Conservation (phyloP, 805 yeast genomes). For the Groenewaldozyma salmanticensis region DNA sequence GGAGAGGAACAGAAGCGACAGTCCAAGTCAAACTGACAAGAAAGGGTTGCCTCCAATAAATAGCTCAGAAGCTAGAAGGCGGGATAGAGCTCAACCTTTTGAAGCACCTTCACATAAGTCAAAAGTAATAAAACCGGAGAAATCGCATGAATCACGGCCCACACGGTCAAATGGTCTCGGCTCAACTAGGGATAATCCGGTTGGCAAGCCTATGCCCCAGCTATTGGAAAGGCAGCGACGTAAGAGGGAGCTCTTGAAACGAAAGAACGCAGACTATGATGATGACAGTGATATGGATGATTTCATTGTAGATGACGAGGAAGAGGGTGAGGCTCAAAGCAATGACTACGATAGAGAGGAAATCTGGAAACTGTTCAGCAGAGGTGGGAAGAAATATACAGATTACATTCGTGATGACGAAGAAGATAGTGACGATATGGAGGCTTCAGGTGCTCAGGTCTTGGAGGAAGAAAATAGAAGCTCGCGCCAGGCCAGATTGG, state of each 20-base stretch:
- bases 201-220: constrained; percentile 25
- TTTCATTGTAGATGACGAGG: constrained; percentile 53
- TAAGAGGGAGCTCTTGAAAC: constrained; percentile 18
- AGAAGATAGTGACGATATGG: constrained; percentile 66
- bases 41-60: too few species aligned
- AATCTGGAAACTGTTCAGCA: constrained; percentile 78
- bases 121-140: background rate
- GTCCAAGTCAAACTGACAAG: background rate
- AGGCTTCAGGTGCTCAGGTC: constrained; percentile 86
- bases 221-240: constrained; percentile 38
- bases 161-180: constrained; percentile 2
- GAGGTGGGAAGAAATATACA: constrained; percentile 44
- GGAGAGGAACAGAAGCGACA: background rate
- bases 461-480: constrained; percentile 73
- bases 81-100: background rate
- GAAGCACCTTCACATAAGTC: background rate
- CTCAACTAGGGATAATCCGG: background rate
- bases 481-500: constrained; percentile 55
- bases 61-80: background rate
- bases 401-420: constrained; percentile 31
- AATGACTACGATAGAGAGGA: constrained; percentile 62
- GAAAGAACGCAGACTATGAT: constrained; percentile 22
- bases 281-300: constrained; percentile 43
- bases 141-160: background rate
- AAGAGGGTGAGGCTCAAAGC: constrained; percentile 25